Base-by-base conservation (phyloP, 2,329 filamentous ascomycete species). In the Byssoonygena ceratinophila region DNA sequence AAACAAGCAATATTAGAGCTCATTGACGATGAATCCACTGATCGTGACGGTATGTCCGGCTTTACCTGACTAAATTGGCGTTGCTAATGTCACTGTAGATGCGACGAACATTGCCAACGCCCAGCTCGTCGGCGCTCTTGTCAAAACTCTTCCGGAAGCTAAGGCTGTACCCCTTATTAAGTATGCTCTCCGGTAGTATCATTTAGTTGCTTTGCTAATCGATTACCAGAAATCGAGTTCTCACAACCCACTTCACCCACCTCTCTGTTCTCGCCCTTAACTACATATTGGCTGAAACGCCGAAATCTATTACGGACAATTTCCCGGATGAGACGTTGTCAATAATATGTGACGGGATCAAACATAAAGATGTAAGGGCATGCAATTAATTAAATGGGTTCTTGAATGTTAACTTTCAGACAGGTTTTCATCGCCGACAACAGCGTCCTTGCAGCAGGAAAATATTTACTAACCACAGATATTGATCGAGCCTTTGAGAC, bases 81-180 rank as follows among this genome's bases (percentile, higher is more conserved):
- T 14, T 36, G 36, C 57, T 59, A 60, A 62, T 60, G 7, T 52
- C 53, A 25, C 12, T 25, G 37, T 51, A 68, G 79, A 81, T 63
- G 66, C 80, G 14, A 91, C 94, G 80, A 83, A 84, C 11, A 87
- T 95, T 52, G 95, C 90, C 6, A 89, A 94, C 63, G 89, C 92
- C 25, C 89, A 86, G 64, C 78, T 98, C 14, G 79, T 98, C 12
- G 91, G 90, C 46, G 89, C 88, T 2, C 78, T 98, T 48, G 84
- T 96, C 61, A 91, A 89, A 72, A 89, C 90, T 57, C 78, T 97
- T 5, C 82, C 88, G 0, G 69, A 77, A 27, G 85, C 94, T 12
- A 80, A 79, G 54, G 85, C 87, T 1, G 65, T 68, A 12, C 67
- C 70, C 47, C 65, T 84, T 16, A 76, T 84, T 64, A 83, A 80